Percentiles rank a stretch among this genome's conserved stretches.
Conservation (phyloP, 148 eudicot species). For the Rhododendron ferrugineum region DNA sequence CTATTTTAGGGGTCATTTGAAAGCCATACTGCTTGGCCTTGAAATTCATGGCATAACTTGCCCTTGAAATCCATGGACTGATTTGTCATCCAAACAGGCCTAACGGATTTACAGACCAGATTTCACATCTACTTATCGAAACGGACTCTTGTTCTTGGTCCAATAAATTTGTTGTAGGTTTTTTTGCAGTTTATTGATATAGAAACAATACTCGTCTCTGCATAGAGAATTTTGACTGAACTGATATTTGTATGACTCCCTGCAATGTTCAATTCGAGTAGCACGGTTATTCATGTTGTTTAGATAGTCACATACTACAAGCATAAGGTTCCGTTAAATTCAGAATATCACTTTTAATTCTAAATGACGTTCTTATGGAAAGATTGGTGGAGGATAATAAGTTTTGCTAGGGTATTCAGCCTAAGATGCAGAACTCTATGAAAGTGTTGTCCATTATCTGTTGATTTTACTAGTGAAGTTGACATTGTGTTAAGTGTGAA, state of each 20-base stretch:
- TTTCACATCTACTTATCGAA: background rate
- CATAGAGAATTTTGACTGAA: background rate
- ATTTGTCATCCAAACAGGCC: background rate
- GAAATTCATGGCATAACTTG: background rate
- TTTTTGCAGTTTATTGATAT: background rate
- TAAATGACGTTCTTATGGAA: constrained; percentile 25
- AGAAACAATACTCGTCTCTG: background rate
- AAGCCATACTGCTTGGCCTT: background rate
- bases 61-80: background rate
- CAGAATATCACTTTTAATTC: background rate
- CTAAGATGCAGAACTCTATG: constrained; percentile 54
- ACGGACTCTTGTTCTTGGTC: background rate
- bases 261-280: background rate
- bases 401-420: constrained; percentile 41
- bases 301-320: background rate
- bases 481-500: background rate
- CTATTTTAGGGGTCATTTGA: background rate
- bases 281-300: background rate
- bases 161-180: background rate
- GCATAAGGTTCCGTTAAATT: background rate
- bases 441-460: constrained; percentile 27
- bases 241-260: background rate
- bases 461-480: background rate
- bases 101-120: background rate
- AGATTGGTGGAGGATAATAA: constrained; percentile 45